Percentiles rank a stretch among this genome's conserved stretches.
These are phyloP conservation scores for Pyrenophora graminea DNA, from an alignment of 2,329 filamentous ascomycete species.

Conservation along the genomic window DNA sequence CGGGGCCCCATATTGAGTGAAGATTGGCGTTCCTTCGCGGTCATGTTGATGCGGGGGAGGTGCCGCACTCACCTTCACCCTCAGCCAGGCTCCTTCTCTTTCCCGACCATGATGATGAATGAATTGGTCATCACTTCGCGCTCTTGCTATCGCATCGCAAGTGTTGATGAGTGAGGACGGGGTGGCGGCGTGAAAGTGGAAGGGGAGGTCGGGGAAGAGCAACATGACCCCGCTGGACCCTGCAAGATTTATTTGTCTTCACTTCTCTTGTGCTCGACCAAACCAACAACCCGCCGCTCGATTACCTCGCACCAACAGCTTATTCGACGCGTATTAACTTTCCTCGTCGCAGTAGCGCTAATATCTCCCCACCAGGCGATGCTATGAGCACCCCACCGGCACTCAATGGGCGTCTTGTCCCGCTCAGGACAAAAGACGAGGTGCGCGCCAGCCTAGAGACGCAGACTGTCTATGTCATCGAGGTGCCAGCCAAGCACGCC, in stretches of 20 bases:
- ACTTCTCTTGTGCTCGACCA: background rate
- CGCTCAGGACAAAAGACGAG: conserved; percentile 56
- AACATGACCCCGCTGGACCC: conserved; percentile 16
- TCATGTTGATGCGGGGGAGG: conserved; percentile 3
- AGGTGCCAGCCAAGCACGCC: conserved; percentile 71
- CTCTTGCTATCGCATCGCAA: background rate
- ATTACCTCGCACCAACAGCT: background rate
- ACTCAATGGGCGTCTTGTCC: conserved; percentile 35
- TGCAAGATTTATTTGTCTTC: conserved; percentile 14
- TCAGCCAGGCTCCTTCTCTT: background rate
- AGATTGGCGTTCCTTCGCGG: conserved; percentile 2
- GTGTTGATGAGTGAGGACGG: conserved; percentile 5
- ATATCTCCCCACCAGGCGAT: conserved; percentile 18
- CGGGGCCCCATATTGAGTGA: conserved; percentile 18
- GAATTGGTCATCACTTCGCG: background rate
- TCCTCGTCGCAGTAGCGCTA: background rate
- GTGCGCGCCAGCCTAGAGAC: conserved; percentile 55
- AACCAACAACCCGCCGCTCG: background rate
- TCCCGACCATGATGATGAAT: background rate
- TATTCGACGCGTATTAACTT: conserved; percentile 8
- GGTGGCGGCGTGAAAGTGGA: background rate
- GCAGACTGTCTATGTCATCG: conserved; percentile 71
- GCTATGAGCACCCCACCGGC: conserved; percentile 31
- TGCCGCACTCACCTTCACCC: background rate
- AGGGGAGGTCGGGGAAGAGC: conserved; percentile 11